These are phyloP conservation scores for Aspergillus bridgeri DNA, from an alignment of 495 filamentous ascomycete species.

Conservation along the genomic window DNA sequence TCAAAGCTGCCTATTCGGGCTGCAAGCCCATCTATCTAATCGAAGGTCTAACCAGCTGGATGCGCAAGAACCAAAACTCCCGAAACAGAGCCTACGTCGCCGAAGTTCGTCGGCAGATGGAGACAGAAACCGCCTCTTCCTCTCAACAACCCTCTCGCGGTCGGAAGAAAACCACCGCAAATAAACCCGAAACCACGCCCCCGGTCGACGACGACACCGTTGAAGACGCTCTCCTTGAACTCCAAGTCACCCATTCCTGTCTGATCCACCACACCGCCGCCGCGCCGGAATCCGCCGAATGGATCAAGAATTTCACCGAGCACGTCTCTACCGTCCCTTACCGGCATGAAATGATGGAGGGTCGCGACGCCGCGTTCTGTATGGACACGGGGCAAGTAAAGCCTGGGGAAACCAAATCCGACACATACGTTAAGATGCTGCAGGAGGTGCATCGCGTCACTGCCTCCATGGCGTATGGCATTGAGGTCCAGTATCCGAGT, in stretches of 20 bases:
- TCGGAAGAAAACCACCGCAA: constrained; percentile 42
- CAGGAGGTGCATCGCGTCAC: constrained; percentile 75
- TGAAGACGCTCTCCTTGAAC: constrained; percentile 67
- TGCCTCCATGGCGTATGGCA: constrained; percentile 67
- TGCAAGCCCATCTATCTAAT: constrained; percentile 70
- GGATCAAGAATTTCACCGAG: constrained; percentile 77
- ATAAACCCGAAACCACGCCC: constrained; percentile 39
- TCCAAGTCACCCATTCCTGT: constrained; percentile 66
- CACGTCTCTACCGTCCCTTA: constrained; percentile 78
- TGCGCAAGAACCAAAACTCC: constrained; percentile 66
- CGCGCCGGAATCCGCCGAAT: constrained; percentile 65
- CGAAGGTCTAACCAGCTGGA: constrained; percentile 64
- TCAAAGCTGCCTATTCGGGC: constrained; percentile 51
- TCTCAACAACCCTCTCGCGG: constrained; percentile 21
- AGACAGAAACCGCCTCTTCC: constrained; percentile 20
- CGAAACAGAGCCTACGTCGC: constrained; percentile 65
- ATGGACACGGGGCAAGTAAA: constrained; percentile 82
- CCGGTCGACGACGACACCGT: constrained; percentile 67
- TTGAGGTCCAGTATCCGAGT: constrained; percentile 58
- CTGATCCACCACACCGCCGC: constrained; percentile 70
- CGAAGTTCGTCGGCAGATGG: constrained; percentile 57
- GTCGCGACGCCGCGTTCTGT: constrained; percentile 65
- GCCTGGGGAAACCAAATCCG: constrained; percentile 60
- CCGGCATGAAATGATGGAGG: constrained; percentile 45
- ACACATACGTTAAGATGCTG: constrained; percentile 76